These are phyloP conservation scores for Linum trigynum DNA, from an alignment of 345 rosid species.

Conservation along the genomic window DNA sequence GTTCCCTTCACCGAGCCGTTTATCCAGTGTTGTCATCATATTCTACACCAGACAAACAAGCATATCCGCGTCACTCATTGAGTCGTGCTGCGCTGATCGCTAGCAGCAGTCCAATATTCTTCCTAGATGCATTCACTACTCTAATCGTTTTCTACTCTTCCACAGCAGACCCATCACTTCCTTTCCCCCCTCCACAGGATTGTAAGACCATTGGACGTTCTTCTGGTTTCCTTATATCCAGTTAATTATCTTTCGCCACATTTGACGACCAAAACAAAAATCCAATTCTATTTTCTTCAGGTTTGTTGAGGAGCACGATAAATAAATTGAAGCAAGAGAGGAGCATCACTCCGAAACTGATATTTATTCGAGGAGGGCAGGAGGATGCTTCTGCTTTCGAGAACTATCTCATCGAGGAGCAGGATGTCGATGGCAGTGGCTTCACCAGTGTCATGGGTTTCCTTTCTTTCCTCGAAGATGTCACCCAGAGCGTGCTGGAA, in stretches of 20 bases:
- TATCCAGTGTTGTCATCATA: conserved; percentile 72
- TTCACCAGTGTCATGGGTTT: conserved; percentile 80
- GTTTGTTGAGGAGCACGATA: conserved; percentile 64
- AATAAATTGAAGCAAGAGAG: conserved; percentile 86
- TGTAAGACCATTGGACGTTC: conserved; percentile 39
- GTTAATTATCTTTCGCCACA: not conserved
- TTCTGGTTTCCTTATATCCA: not conserved
- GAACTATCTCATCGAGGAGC: conserved; percentile 91
- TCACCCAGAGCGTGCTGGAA: conserved; percentile 67
- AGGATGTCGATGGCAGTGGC: conserved; percentile 85
- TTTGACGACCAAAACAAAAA: not conserved
- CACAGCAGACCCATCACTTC: conserved; percentile 69
- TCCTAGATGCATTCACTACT: conserved; percentile 87
- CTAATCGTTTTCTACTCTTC: conserved; percentile 86
- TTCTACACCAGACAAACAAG: conserved; percentile 72
- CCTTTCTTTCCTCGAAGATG: conserved; percentile 83
- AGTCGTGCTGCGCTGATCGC: conserved; percentile 87
- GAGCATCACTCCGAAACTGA: conserved; percentile 73
- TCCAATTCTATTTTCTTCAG: conserved; percentile 22
- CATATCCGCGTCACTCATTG: conserved; percentile 87
- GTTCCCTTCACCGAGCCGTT: conserved; percentile 79
- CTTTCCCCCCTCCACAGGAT: conserved; percentile 93
- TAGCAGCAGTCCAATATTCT: conserved; percentile 92
- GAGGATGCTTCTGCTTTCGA: conserved; percentile 78
- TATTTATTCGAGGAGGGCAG: conserved; percentile 73